These are phyloP conservation scores for Claviceps sp. DNA, from an alignment of 2,329 filamentous ascomycete genomes.

Conservation along the genomic window DNA sequence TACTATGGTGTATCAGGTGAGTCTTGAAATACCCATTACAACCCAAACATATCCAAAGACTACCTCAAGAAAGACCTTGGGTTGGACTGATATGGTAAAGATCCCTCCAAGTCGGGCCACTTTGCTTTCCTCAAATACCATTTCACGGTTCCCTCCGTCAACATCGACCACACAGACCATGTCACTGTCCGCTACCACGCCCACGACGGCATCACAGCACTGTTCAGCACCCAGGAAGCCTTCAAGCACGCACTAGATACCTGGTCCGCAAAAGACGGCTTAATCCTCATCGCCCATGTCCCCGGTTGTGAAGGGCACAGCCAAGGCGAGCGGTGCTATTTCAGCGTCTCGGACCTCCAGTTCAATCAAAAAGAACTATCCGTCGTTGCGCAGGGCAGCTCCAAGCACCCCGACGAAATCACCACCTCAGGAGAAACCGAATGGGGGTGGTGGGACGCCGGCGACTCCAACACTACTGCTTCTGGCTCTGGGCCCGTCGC, in stretches of 20 bases:
- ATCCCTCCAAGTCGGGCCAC: conserved; percentile 12
- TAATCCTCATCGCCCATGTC: conserved; percentile 15
- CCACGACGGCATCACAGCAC: conserved; percentile 3
- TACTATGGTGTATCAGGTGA: conserved; percentile 13
- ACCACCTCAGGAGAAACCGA: conserved; percentile 11
- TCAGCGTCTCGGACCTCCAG: conserved; percentile 12
- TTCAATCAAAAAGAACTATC: conserved; percentile 6
- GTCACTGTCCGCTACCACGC: conserved; percentile 7
- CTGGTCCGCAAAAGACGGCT: conserved; percentile 10
- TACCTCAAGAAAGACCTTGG: too few species aligned
- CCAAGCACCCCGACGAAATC: conserved; percentile 11
- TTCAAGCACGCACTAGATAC: conserved; percentile 11
- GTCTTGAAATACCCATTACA: neutral
- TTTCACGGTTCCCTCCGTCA: conserved; percentile 16
- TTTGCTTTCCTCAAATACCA: conserved; percentile 16
- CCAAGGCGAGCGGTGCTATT: conserved; percentile 18
- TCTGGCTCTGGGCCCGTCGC: neutral
- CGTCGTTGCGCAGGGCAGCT: conserved; percentile 10
- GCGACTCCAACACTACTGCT: neutral
- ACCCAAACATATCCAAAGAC: too few species aligned
- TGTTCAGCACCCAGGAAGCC: conserved; percentile 11
- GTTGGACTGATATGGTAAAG: conserved; percentile 2
- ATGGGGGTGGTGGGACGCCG: conserved; percentile 15
- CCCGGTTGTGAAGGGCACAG: conserved; percentile 14
- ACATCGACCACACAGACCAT: conserved; percentile 16